Percentiles rank a stretch among this genome's conserved stretches.
Evolutionary conservation across 2,329 filamentous ascomycete species (phyloP).

Genomic region (Orbilia ellipsospora): DNA sequence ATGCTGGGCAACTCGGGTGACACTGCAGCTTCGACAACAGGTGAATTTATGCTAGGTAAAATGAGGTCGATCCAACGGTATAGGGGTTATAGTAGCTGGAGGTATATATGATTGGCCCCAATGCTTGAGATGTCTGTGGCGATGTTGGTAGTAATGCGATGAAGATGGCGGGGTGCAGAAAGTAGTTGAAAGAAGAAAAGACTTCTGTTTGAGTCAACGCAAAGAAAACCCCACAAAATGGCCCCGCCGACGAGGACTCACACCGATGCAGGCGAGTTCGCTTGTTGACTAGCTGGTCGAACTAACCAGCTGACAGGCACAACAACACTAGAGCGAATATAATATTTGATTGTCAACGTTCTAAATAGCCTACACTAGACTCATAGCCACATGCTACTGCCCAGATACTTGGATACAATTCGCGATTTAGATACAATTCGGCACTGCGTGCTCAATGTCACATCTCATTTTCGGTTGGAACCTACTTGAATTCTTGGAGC

Average conservation of each 20-base stretch:
- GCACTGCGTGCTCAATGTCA: no score
- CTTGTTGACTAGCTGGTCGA: no score
- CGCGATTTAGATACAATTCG: no score
- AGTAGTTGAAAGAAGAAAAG: constrained; percentile 11
- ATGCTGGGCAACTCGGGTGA: constrained; percentile 31
- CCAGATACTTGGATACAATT: no score
- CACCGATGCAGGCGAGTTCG: background rate
- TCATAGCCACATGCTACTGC: no score
- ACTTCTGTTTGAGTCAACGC: constrained; percentile 35
- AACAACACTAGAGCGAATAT: no score
- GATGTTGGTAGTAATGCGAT: background rate
- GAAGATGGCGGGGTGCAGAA: background rate
- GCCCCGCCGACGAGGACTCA: constrained; percentile 7
- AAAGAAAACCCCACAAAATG: constrained; percentile 36
- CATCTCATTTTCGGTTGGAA: no score
- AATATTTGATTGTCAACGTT: no score
- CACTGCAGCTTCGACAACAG: background rate
- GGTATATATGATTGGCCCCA: background rate
- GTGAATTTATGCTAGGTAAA: background rate
- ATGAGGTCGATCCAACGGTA: background rate
- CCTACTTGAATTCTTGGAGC: no score
- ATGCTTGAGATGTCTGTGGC: background rate
- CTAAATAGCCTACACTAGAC: no score
- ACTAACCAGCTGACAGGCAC: no score
- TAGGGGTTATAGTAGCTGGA: background rate